These are phyloP conservation scores for Mucor sp. DNA, from an alignment of 371 early-diverging fungal species.

Conservation along the genomic window DNA sequence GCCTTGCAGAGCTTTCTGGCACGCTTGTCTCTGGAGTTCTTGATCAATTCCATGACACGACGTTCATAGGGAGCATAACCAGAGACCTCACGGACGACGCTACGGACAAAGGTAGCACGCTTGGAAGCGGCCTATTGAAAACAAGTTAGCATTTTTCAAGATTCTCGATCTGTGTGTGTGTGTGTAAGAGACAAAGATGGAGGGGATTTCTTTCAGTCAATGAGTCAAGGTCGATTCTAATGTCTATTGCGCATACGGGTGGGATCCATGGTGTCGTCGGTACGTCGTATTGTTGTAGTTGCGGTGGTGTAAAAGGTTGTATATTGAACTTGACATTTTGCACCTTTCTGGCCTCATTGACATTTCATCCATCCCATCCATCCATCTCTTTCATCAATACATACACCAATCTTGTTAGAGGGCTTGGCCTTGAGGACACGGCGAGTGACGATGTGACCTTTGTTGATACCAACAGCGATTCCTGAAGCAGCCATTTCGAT, in stretches of 20 bases:
- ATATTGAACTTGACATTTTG: too few relatives aligned
- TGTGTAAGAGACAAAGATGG: not conserved
- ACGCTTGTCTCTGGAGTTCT: constrained; percentile 99
- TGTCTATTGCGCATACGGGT: not conserved
- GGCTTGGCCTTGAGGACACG: constrained; percentile 78
- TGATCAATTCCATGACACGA: constrained; percentile 99
- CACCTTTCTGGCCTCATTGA: too few relatives aligned
- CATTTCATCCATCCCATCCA: constrained; percentile 16
- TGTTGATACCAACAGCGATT: constrained; percentile 75
- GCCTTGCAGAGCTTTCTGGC: constrained; percentile 98
- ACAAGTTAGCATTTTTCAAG: not conserved
- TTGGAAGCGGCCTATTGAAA: constrained; percentile 68
- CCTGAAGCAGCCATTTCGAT: constrained; percentile 49
- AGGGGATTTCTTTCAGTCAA: not conserved
- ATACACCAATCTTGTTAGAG: constrained; percentile 86
- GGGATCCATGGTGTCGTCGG: too few relatives aligned
- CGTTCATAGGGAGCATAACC: constrained; percentile 99
- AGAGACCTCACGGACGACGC: constrained; percentile 95
- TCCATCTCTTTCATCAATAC: constrained; percentile 53
- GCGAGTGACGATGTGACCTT: constrained; percentile 80
- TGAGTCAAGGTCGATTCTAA: too few relatives aligned
- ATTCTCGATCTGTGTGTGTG: too few relatives aligned
- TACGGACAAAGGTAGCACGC: constrained; percentile 91
- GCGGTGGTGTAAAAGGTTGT: too few relatives aligned
- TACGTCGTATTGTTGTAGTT: too few relatives aligned